Evolutionary conservation across 2,329 filamentous ascomycete genomes (phyloP).

Genomic region (Harringtonia lauricola): DNA sequence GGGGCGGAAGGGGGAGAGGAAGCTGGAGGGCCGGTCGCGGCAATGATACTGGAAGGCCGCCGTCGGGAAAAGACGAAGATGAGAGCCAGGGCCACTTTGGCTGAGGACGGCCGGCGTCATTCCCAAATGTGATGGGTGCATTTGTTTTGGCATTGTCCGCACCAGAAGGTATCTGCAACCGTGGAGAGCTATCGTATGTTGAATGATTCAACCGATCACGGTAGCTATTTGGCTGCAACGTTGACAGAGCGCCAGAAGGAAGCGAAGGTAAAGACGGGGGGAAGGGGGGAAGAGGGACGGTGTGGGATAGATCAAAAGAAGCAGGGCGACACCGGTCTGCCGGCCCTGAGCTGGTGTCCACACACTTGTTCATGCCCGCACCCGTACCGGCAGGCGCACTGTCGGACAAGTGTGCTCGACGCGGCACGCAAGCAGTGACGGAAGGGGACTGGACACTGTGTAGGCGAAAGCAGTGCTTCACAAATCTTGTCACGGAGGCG

Average conservation of each 20-base stretch:
- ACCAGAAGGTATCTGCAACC: not conserved
- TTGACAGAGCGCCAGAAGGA: not conserved
- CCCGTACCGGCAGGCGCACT: not conserved
- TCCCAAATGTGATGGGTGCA: not conserved
- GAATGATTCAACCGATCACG: not conserved
- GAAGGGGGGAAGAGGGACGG: not conserved
- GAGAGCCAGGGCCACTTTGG: not conserved
- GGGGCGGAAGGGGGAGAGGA: not conserved
- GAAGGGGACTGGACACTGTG: not conserved
- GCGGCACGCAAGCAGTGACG: not conserved
- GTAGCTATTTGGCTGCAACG: not conserved
- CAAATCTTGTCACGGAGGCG: not conserved
- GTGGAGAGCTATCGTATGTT: not conserved
- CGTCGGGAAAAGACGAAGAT: not conserved
- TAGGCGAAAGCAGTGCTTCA: not conserved
- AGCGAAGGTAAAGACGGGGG: not conserved
- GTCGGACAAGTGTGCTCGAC: not conserved
- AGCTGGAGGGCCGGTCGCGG: conserved; percentile 1
- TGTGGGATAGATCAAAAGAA: not conserved
- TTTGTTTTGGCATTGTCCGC: not conserved
- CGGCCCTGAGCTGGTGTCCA: not conserved
- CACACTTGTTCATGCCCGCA: not conserved
- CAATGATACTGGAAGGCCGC: not conserved
- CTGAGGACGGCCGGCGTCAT: not conserved
- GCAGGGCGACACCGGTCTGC: conserved; percentile 2